phyloP scores from a whole-genome alignment of 176 grass and related monocot species.

The Eremochloa ophiuroides region DNA sequence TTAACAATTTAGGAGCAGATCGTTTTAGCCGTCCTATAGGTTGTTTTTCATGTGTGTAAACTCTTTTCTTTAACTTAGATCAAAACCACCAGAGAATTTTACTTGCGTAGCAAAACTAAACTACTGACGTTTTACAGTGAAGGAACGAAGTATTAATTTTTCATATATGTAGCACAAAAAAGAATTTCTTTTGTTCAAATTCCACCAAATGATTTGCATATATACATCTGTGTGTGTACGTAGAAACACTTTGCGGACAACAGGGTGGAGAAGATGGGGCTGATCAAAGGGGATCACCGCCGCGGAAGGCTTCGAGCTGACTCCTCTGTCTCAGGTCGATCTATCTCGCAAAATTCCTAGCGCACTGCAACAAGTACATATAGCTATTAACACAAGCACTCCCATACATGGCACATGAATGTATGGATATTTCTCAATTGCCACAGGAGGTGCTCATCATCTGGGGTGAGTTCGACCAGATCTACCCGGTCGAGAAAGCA shows the following conservation, averaged over 20 bases:
- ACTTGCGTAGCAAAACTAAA: too few relatives aligned
- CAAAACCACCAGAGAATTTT: too few relatives aligned
- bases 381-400: background rate
- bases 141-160: too few relatives aligned
- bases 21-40: too few relatives aligned
- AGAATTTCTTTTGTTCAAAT: too few relatives aligned
- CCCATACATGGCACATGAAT: background rate
- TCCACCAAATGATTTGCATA: too few relatives aligned
- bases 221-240: background rate
- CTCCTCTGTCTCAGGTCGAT: constrained; percentile 70
- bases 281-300: constrained; percentile 67
- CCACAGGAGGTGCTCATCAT: constrained; percentile 70
- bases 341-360: background rate
- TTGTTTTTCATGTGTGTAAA: too few relatives aligned
- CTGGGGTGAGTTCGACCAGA: constrained; percentile 86
- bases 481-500: constrained; percentile 66
- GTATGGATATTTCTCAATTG: too few relatives aligned
- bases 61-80: too few relatives aligned
- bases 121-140: too few relatives aligned
- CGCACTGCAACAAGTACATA: background rate
- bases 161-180: too few relatives aligned
- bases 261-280: constrained; percentile 53
- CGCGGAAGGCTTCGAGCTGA: constrained; percentile 51
- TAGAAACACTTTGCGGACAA: constrained; percentile 63
- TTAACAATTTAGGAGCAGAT: too few relatives aligned